Conservation (phyloP, 176 grass and related monocot genomes). For the Leersia perrieri region DNA sequence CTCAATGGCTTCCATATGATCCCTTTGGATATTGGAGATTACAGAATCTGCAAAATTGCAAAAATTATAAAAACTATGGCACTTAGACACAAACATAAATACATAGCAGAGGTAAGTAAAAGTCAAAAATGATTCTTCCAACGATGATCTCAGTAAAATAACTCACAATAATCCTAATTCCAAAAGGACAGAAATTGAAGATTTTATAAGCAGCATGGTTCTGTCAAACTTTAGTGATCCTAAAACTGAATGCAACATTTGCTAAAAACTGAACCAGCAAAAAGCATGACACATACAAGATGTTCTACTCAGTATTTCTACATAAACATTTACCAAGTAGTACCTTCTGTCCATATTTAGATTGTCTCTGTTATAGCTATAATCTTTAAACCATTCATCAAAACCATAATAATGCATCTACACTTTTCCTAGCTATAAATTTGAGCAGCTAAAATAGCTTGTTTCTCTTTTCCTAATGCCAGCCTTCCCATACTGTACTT, state of each 20-base stretch:
- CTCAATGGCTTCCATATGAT: conserved; percentile 67
- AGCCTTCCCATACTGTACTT: not conserved
- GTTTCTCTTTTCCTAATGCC: not conserved
- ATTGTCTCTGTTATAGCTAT: not conserved
- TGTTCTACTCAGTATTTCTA: not conserved
- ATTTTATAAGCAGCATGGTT: not conserved
- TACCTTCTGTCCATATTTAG: not conserved
- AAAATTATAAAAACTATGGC: not conserved
- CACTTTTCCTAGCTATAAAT: not conserved
- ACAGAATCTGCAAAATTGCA: conserved; percentile 68
- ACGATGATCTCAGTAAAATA: not conserved
- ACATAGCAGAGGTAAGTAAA: not conserved
- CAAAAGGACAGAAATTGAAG: not conserved
- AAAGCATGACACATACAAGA: not conserved
- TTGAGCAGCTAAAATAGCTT: not conserved
- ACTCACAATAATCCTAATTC: not conserved
- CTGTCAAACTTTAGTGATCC: not conserved
- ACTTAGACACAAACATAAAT: not conserved
- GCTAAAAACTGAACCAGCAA: not conserved
- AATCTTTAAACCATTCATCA: not conserved
- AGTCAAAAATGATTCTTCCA: not conserved
- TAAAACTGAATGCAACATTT: not conserved
- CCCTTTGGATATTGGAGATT: conserved; percentile 65
- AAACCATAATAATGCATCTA: not conserved
- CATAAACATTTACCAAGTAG: not conserved